Evolutionary conservation across 768 basidiomycete species (phyloP), one percentile per base, ranked within the genome.

Genomic region (Myochromella boudieri): DNA sequence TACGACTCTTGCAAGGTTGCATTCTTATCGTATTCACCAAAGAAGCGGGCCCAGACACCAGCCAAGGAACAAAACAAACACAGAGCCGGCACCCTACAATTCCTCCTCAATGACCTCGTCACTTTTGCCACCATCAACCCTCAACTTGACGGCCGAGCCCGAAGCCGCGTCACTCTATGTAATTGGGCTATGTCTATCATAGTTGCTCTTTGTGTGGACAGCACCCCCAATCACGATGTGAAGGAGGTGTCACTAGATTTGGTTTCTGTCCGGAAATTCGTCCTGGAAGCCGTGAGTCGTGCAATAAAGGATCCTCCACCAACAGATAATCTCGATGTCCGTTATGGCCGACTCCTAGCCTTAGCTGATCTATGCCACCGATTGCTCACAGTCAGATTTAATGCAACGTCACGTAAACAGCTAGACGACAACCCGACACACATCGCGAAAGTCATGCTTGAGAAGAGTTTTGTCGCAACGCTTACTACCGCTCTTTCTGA

Each of bases 391-490:
- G 85, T 89, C 18, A 81, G 87, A 22, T 83, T 87, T 65, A 85
- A 79, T 49, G 70, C 70, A 5, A 64, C 69, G 27, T 76, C 80
- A 44, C 72, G 82, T 36, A 82, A 77, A 53, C 71, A 75, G 31
- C 74, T 77, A 46, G 83, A 82, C 37, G 95, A 93, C 40, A 77
- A 77, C n/a, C 86, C 87, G 3, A 86, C 94, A 6, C 95, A 97
- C 51, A 79, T 98, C 42, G 93, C 95, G 17, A 97, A 97, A 70
- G 80, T 95, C 52, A 99, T 99, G 97, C 69, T 99, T 41, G 97
- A 99, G 75, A 97, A 97, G 72, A 91, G 91, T 60, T 95, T 91
- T 53, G 97, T 97, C 12, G 78, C 87, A 3, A 84, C 86, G 1
- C 71, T 99, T 27, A 97, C 97, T 0, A 86, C 75, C 33, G 87